Conservation (phyloP, 139 green algal species). For the Astrephomene gubernaculifera region DNA sequence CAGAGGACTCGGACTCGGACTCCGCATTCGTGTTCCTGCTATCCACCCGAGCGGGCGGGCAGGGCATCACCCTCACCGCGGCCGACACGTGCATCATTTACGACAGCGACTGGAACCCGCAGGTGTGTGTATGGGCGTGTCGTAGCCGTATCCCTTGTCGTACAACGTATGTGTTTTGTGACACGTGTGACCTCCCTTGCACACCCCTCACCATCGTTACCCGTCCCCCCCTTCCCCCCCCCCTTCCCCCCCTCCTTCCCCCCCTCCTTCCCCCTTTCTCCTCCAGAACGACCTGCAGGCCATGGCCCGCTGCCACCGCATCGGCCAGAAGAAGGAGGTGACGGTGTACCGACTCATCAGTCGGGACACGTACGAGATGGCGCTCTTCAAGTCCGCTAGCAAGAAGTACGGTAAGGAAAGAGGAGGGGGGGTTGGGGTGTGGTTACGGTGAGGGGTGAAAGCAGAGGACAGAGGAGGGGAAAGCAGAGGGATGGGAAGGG, state of each 20-base stretch:
- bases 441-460: too few relatives aligned
- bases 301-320: conserved; percentile 97
- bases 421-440: too few relatives aligned
- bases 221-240: background rate
- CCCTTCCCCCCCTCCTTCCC: background rate
- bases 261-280: background rate
- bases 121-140: background rate
- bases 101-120: conserved; percentile 93
- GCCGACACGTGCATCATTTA: conserved; percentile 97
- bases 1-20: background rate
- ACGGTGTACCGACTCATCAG: conserved; percentile 94
- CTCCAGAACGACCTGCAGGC: conserved; percentile 71
- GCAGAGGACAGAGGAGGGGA: too few relatives aligned
- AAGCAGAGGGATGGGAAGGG: too few relatives aligned
- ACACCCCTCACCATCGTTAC: background rate
- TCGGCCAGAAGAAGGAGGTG: conserved; percentile 87
- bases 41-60: conserved; percentile 91
- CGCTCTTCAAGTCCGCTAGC: conserved; percentile 52
- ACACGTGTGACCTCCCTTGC: background rate
- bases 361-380: conserved; percentile 92
- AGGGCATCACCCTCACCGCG: conserved; percentile 97
- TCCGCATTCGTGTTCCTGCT: conserved; percentile 92
- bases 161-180: too few relatives aligned
- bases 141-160: background rate
- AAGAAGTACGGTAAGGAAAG: conserved; percentile 57